Conservation (phyloP, 2,329 filamentous ascomycete species). For the Atkinsonella texensis region DNA sequence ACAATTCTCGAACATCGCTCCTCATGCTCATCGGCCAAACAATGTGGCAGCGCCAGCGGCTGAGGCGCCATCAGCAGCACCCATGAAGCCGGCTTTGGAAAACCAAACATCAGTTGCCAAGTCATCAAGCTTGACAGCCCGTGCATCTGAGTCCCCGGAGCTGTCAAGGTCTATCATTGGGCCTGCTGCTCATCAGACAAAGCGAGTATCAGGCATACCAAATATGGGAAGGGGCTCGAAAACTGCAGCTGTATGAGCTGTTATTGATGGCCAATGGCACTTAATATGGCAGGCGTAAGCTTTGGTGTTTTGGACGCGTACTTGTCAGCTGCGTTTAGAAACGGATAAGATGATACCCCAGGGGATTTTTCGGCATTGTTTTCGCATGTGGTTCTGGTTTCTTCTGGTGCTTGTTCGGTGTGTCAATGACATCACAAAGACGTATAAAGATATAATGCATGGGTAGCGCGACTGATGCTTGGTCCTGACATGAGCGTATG, state of each 20-base stretch:
- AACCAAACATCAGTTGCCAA: conserved; percentile 12
- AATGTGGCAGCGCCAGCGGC: background rate
- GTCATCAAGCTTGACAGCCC: conserved; percentile 16
- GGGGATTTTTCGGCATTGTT: conserved; percentile 14
- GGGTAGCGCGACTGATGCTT: background rate
- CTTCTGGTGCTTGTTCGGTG: background rate
- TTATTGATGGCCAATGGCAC: conserved; percentile 1
- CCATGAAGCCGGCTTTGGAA: conserved; percentile 15
- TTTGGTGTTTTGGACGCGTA: background rate
- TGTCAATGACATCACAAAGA: background rate
- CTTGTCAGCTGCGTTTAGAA: background rate
- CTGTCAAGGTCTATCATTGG: conserved; percentile 26
- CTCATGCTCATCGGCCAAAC: conserved; percentile 9
- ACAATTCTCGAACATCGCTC: conserved; percentile 17
- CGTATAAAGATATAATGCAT: conserved; percentile 3
- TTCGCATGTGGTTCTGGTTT: conserved; percentile 4
- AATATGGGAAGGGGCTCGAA: conserved; percentile 22
- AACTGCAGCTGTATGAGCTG: conserved; percentile 20
- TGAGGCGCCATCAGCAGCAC: conserved; percentile 8
- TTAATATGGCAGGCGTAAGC: background rate
- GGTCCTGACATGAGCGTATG: background rate
- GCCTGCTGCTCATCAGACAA: conserved; percentile 20
- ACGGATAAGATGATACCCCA: conserved; percentile 27
- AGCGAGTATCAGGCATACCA: conserved; percentile 20
- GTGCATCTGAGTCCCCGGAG: conserved; percentile 31